Evolutionary conservation across 345 rosid genomes (phyloP).

Genomic region (Physaria fendleri): DNA sequence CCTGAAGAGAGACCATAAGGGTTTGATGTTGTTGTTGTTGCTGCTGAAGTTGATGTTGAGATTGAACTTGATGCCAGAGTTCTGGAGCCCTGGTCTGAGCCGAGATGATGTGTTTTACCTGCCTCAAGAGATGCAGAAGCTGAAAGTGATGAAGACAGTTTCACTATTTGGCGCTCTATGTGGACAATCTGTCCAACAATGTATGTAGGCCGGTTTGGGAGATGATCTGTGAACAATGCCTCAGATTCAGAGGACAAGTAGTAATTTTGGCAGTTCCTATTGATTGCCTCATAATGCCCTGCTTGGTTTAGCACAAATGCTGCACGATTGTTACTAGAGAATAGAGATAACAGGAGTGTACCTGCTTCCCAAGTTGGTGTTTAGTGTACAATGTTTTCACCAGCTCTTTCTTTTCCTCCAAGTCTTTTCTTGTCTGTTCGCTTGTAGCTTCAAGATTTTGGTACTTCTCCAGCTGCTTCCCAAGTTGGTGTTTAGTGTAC

Average conservation of each 20-base stretch:
- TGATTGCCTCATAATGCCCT: slow-evolving; percentile 87
- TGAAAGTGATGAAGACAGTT: slow-evolving; percentile 35
- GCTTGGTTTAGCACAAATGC: slow-evolving; percentile 77
- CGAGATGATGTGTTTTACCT: slow-evolving; percentile 36
- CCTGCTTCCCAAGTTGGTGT: slow-evolving; percentile 97
- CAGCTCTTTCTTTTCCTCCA: slow-evolving; percentile 77
- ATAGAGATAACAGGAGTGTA: slow-evolving; percentile 17
- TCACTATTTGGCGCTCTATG: slow-evolving; percentile 75
- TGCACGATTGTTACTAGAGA: slow-evolving; percentile 30
- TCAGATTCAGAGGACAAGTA: slow-evolving; percentile 90
- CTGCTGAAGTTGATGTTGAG: slow-evolving; percentile 23
- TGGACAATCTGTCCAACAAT: slow-evolving; percentile 92
- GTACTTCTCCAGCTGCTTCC: slow-evolving; percentile 68
- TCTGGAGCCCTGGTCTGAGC: slow-evolving; percentile 48
- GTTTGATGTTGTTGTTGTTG: slow-evolving; percentile 45
- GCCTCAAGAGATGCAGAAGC: slow-evolving; percentile 37
- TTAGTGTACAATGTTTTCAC: slow-evolving; percentile 70
- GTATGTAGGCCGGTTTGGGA: slow-evolving; percentile 70
- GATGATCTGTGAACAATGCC: slow-evolving; percentile 82
- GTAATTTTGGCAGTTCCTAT: slow-evolving; percentile 58
- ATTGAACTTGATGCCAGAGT: slow-evolving; percentile 45
- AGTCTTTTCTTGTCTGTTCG: slow-evolving; percentile 68
- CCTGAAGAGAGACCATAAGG: slow-evolving; percentile 81
- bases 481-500: slow-evolving; percentile 79
- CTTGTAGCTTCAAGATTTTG: slow-evolving; percentile 59